phyloP scores from a whole-genome alignment of 148 eudicot species.

The Rheum nobile region DNA sequence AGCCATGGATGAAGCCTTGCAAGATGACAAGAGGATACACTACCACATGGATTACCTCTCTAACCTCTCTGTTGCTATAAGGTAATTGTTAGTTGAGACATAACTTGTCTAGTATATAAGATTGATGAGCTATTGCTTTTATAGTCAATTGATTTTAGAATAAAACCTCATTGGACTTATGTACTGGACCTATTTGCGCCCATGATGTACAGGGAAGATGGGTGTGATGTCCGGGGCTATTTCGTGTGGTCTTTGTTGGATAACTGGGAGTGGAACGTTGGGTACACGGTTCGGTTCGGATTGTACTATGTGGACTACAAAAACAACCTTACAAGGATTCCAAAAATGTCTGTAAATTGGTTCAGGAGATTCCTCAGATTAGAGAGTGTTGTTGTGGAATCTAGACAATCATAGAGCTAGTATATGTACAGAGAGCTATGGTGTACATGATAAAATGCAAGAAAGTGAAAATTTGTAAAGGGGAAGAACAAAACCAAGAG shows the following conservation, averaged over 20 bases:
- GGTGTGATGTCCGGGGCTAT: conserved; percentile 76
- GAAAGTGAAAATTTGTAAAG: no score
- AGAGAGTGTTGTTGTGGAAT: background rate
- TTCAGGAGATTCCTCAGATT: conserved; percentile 39
- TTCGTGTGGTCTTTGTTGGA: conserved; percentile 95
- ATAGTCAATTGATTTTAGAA: no score
- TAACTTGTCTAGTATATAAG: no score
- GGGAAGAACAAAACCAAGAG: no score
- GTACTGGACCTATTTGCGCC: no score
- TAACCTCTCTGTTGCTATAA: conserved; percentile 83
- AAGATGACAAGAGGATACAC: conserved; percentile 68
- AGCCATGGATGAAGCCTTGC: conserved; percentile 47
- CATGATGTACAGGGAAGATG: conserved; percentile 58
- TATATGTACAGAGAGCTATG: no score
- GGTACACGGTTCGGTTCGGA: conserved; percentile 74
- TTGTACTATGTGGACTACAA: conserved; percentile 83
- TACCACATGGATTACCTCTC: conserved; percentile 89
- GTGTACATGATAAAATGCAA: no score
- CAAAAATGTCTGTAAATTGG: conserved; percentile 79
- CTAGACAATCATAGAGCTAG: background rate
- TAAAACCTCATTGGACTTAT: no score
- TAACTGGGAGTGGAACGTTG: conserved; percentile 96
- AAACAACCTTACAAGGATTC: conserved; percentile 83
- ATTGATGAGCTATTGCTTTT: no score
- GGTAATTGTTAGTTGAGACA: no score